Base-by-base conservation (phyloP, 352 stramenopile species). In the Globisporangium alternatum region DNA sequence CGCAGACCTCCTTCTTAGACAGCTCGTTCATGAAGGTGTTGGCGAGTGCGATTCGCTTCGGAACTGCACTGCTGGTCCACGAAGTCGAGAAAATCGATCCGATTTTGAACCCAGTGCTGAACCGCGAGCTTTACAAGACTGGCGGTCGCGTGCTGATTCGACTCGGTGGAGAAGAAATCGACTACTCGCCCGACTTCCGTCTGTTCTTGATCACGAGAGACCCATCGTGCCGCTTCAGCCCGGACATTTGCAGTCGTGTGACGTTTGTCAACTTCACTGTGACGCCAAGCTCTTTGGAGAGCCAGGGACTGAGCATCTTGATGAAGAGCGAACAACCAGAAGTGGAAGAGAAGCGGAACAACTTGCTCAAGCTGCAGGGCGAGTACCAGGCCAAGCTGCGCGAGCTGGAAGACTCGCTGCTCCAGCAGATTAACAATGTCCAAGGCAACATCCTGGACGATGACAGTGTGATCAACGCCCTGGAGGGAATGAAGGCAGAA, bases 251-350 rank as follows among this genome's bases (percentile, higher is more conserved):
- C 72, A 99, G 95, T 53, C 95, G 98, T 41, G 97, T 99, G 33
- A 99, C 98, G 17, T 91, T 99, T 65, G 90, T 99, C 17, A 99
- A 99, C 78, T 99, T 99, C 69, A 99, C 97, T 6, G 96, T 99
- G 44, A 99, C 98, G 12, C 97, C 97, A 9, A 98, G 93, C 33
- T 99, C 96, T n/a, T 78, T 99, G 28, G 88, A 99, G 66, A 97
- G 89, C 62, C 97, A 99, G 72, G 97, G 91, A 74, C 71, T 99
- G 33, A 98, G 90, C 57, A 83, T 96, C 51, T 78, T 99, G 48
- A 83, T 99, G 13, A 95, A 97, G 67, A 92, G 86, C 35, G 97
- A 99, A 75, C 95, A 98, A 57, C 98, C 98, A 4, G 98, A 99
- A 74, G 89, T 99, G 21, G 98, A 99, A 72, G 86, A 98, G 65